Evolutionary conservation across 78 protist species (phyloP).

Genomic region (Guillardia theta): DNA sequence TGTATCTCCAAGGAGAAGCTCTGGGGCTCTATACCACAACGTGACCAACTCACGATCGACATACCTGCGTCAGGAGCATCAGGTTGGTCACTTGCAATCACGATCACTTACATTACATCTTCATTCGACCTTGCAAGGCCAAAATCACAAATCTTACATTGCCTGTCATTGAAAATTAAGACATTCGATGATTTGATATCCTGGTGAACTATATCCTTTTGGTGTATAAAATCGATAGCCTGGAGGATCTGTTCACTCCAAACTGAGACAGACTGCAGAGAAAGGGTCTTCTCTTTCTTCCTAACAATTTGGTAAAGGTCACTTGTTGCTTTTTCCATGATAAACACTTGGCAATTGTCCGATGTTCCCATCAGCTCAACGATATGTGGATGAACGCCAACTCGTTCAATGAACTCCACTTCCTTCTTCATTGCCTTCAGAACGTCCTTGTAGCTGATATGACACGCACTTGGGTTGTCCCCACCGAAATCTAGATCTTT

Average conservation of each 20-base stretch:
- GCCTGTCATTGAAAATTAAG: background rate
- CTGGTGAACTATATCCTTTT: background rate
- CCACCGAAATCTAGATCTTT: background rate
- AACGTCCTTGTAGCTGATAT: background rate
- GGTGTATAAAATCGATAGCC: background rate
- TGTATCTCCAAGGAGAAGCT: background rate
- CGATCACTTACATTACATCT: background rate
- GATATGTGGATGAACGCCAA: background rate
- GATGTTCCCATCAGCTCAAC: background rate
- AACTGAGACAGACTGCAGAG: background rate
- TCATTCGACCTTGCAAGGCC: background rate
- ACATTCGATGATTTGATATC: conserved; percentile 14
- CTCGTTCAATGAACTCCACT: background rate
- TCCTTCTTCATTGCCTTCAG: background rate
- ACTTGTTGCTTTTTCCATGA: background rate
- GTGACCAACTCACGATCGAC: background rate
- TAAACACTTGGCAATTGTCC: background rate
- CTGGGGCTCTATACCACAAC: background rate
- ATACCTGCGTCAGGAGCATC: too few relatives aligned
- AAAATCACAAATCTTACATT: background rate
- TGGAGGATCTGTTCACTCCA: background rate
- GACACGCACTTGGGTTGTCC: background rate
- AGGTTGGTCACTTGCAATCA: too few relatives aligned
- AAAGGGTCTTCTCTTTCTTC: background rate
- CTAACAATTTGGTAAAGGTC: background rate